Percentiles rank a stretch among this genome's conserved stretches.
Evolutionary conservation across 768 basidiomycete genomes (phyloP).

Genomic region (Trametes cingulata): DNA sequence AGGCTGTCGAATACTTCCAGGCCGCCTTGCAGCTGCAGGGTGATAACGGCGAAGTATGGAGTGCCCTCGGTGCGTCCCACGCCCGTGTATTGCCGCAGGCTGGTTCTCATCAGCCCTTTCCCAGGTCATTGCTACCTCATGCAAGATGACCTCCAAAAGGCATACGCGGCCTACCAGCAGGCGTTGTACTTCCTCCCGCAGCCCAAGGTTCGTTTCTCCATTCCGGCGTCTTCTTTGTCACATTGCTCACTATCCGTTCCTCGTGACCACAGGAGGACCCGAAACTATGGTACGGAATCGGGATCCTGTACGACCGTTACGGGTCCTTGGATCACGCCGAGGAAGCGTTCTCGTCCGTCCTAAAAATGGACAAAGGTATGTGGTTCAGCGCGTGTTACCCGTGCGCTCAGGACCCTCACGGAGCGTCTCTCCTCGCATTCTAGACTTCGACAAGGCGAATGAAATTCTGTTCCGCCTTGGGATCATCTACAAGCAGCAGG

Average conservation of each 20-base stretch:
- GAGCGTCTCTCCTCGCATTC: slow-evolving; percentile 4
- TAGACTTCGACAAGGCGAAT: slow-evolving; percentile 98
- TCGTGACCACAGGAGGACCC: slow-evolving; percentile 75
- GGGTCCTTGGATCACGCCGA: slow-evolving; percentile 98
- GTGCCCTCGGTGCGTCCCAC: slow-evolving; percentile 72
- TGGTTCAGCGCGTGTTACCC: slow-evolving; percentile 22
- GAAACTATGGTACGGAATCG: slow-evolving; percentile 99
- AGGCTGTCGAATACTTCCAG: slow-evolving; percentile 98
- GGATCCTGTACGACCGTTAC: slow-evolving; percentile 97
- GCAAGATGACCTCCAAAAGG: slow-evolving; percentile 99
- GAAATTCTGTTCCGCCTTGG: slow-evolving; percentile 98
- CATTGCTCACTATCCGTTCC: slow-evolving; percentile 10
- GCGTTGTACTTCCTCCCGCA: slow-evolving; percentile 94
- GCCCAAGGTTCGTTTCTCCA: slow-evolving; percentile 68
- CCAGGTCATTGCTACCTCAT: slow-evolving; percentile 96
- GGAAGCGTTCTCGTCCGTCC: slow-evolving; percentile 95
- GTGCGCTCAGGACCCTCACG: slow-evolving; percentile 6
- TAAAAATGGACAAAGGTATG: slow-evolving; percentile 95
- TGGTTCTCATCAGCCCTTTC: slow-evolving; percentile 21
- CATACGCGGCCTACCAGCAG: slow-evolving; percentile 97
- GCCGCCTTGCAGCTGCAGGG: slow-evolving; percentile 87
- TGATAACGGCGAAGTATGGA: slow-evolving; percentile 99
- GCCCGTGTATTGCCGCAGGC: slow-evolving; percentile 18
- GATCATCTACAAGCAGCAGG: slow-evolving; percentile 99
- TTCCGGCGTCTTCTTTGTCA: slow-evolving; percentile 3